phyloP scores from a whole-genome alignment of 176 grass and related monocot species.

The Carex myosuroides region DNA sequence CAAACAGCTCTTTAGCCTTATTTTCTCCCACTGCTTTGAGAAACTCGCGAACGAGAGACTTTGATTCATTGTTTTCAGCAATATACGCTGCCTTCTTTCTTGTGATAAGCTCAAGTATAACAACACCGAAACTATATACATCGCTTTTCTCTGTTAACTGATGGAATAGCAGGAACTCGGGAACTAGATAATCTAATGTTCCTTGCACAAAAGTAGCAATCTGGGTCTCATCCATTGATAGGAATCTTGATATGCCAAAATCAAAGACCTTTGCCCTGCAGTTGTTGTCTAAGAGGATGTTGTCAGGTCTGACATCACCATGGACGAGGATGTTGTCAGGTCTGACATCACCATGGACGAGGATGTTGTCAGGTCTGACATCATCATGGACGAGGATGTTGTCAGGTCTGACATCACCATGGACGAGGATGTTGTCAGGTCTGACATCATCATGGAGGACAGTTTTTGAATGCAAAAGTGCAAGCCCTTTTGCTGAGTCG shows the following conservation, averaged over 20 bases:
- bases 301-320: too few species aligned
- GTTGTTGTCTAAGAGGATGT: constrained; percentile 21
- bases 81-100: constrained; percentile 40
- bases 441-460: constrained; percentile 57
- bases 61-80: constrained; percentile 29
- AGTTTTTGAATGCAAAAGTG: constrained; percentile 38
- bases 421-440: constrained; percentile 38
- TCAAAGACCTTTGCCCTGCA: constrained; percentile 43
- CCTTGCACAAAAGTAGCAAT: constrained; percentile 44
- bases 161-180: constrained; percentile 33
- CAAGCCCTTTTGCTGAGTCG: constrained; percentile 38
- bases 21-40: constrained; percentile 12
- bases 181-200: constrained; percentile 54
- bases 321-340: constrained; percentile 36
- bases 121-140: constrained; percentile 55
- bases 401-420: too few species aligned
- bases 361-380: too few species aligned
- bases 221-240: constrained; percentile 34
- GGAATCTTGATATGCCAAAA: constrained; percentile 57
- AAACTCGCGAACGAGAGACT: constrained; percentile 35
- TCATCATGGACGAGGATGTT: too few species aligned
- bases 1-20: constrained; percentile 25
- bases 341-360: constrained; percentile 60
- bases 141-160: constrained; percentile 51
- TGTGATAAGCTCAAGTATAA: constrained; percentile 50